These are phyloP conservation scores for Mycena rebaudengoi DNA, from an alignment of 768 basidiomycete species.

Conservation along the genomic window DNA sequence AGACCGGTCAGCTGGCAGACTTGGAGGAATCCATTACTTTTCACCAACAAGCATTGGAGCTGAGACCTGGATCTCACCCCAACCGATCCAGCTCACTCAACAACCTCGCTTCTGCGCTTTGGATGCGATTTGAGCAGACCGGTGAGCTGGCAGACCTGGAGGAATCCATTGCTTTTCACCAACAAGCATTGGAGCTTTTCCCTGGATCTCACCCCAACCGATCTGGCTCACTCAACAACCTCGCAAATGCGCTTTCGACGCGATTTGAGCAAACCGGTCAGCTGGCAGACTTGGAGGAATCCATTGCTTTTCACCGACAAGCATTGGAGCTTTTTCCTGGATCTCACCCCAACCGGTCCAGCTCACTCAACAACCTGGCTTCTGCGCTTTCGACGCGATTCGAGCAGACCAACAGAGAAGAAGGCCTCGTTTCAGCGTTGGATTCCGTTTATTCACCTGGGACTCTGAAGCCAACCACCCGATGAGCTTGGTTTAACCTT, in stretches of 20 bases:
- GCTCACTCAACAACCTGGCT: too few relatives aligned
- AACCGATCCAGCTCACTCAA: neutral
- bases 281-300: neutral
- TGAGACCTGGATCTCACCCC: neutral
- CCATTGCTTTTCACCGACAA: neutral
- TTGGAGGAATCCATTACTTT: neutral
- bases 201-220: slow-evolving; percentile 8
- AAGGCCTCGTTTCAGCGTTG: slow-evolving; percentile 15
- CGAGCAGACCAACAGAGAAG: too few relatives aligned
- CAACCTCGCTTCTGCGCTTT: neutral
- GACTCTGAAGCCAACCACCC: slow-evolving; percentile 2
- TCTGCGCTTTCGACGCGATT: too few relatives aligned
- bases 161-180: slow-evolving; percentile 3
- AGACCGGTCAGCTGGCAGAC: slow-evolving; percentile 2
- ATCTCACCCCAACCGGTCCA: too few relatives aligned
- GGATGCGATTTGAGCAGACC: neutral
- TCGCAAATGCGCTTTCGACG: slow-evolving; percentile 11
- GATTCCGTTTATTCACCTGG: slow-evolving; percentile 8
- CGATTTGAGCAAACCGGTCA: slow-evolving; percentile 17
- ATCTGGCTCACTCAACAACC: slow-evolving; percentile 15
- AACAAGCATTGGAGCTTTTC: slow-evolving; percentile 1
- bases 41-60: neutral
- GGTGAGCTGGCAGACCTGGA: neutral
- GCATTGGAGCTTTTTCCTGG: too few relatives aligned
- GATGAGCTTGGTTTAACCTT: slow-evolving; percentile 6